A percentile compares a stretch with the other conserved stretches of the same genome.
These are phyloP conservation scores for Encephalitozoon romaleae DNA, from an alignment of 371 early-diverging fungal genomes.

Conservation along the genomic window DNA sequence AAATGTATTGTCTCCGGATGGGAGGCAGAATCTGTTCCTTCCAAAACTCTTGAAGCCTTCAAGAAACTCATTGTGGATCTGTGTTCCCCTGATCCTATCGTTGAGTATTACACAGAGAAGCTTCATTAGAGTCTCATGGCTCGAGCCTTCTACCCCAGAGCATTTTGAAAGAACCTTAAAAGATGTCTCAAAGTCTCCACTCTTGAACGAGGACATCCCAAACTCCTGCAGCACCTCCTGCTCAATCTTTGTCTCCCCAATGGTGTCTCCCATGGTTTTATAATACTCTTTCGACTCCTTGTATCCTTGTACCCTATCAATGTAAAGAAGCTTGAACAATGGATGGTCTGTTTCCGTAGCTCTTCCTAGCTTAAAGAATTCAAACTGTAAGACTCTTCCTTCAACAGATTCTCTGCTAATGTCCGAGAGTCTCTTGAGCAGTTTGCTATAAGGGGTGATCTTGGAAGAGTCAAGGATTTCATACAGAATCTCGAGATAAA, in stretches of 20 bases:
- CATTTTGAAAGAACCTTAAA: conserved; percentile 6
- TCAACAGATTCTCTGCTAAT: conserved; percentile 1
- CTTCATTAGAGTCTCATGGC: background rate
- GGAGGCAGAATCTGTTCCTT: conserved; percentile 22
- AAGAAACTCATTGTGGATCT: conserved; percentile 13
- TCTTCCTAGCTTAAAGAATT: background rate
- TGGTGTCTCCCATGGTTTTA: background rate
- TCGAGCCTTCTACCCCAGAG: background rate
- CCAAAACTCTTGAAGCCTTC: conserved; percentile 26
- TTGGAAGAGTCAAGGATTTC: background rate
- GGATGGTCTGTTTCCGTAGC: background rate
- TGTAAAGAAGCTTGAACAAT: conserved; percentile 18
- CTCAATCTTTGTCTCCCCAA: background rate
- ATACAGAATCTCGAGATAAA: conserved; percentile 16
- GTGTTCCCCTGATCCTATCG: conserved; percentile 3
- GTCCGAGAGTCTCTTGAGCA: background rate
- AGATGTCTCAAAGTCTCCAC: conserved; percentile 3
- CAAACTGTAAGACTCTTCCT: conserved; percentile 25
- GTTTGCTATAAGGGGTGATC: background rate
- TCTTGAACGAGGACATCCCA: background rate
- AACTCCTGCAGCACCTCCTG: conserved; percentile 14
- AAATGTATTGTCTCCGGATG: conserved; percentile 1
- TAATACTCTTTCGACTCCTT: background rate
- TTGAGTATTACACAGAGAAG: conserved; percentile 40
- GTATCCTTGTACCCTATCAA: background rate